A percentile compares a stretch with the other conserved stretches of the same genome.
Evolutionary conservation across 2,329 filamentous ascomycete species (phyloP).

Genomic region (Tolypocladium endophyticum): DNA sequence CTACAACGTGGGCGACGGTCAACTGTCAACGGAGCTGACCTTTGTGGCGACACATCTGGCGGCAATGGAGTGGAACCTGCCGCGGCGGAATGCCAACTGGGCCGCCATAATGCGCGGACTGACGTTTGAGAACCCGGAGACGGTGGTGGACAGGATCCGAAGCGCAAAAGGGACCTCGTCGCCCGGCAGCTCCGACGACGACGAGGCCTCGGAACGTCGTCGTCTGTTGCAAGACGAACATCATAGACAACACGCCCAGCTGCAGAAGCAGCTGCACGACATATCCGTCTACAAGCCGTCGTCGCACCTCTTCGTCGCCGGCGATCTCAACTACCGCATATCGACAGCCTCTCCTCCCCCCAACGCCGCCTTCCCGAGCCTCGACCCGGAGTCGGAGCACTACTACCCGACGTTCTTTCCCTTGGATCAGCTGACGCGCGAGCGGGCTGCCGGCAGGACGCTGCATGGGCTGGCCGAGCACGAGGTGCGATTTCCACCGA

Average conservation of each 20-base stretch:
- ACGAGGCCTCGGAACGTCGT: slow-evolving; percentile 15
- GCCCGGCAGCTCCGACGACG: slow-evolving; percentile 7
- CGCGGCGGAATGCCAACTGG: slow-evolving; percentile 80
- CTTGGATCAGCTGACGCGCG: slow-evolving; percentile 68
- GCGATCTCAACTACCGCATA: slow-evolving; percentile 93
- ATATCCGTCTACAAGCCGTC: slow-evolving; percentile 64
- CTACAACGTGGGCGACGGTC: slow-evolving; percentile 29
- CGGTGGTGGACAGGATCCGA: slow-evolving; percentile 18
- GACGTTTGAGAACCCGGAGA: slow-evolving; percentile 55
- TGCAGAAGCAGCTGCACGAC: slow-evolving; percentile 39
- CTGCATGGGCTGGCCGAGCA: slow-evolving; percentile 72
- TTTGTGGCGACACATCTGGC: slow-evolving; percentile 85
- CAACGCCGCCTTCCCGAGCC: slow-evolving; percentile 53
- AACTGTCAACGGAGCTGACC: slow-evolving; percentile 53
- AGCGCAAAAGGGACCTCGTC: slow-evolving; percentile 1
- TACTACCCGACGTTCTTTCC: slow-evolving; percentile 59
- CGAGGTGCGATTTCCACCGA: slow-evolving; percentile 71
- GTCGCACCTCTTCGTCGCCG: slow-evolving; percentile 74
- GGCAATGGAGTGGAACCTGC: slow-evolving; percentile 71
- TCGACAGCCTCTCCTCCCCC: slow-evolving; percentile 52
- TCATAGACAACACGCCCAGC: slow-evolving; percentile 19
- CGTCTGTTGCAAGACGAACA: slow-evolving; percentile 24
- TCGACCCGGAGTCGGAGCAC: slow-evolving; percentile 39
- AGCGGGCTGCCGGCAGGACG: slow-evolving; percentile 57
- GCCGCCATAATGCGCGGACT: slow-evolving; percentile 68